phyloP scores from a whole-genome alignment of 108 stramenopile genomes.

The Nannochloropsis salina region DNA sequence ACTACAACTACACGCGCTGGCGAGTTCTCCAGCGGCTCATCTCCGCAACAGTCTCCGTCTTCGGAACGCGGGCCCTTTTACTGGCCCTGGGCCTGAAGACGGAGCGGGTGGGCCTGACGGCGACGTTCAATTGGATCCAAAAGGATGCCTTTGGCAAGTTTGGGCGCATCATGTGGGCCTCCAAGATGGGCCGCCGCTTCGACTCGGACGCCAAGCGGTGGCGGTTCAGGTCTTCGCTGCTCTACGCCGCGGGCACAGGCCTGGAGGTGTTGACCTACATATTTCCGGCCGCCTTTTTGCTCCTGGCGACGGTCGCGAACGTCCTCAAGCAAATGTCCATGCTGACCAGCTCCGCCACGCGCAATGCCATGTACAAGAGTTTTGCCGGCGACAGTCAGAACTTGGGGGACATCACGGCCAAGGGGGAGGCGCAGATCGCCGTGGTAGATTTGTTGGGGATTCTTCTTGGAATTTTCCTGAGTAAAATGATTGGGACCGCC shows the following conservation, averaged over 20 bases:
- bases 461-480: slow-evolving; percentile 65
- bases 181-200: slow-evolving; percentile 82
- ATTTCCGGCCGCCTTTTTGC: slow-evolving; percentile 67
- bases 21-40: slow-evolving; percentile 75
- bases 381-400: slow-evolving; percentile 73
- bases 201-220: slow-evolving; percentile 88
- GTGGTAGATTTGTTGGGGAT: slow-evolving; percentile 84
- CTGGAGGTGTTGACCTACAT: slow-evolving; percentile 80
- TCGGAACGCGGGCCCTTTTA: slow-evolving; percentile 81
- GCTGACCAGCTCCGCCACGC: slow-evolving; percentile 77
- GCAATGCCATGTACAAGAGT: slow-evolving; percentile 79
- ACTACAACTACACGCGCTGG: slow-evolving; percentile 75
- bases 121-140: slow-evolving; percentile 85
- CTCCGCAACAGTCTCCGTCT: slow-evolving; percentile 78
- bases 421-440: slow-evolving; percentile 91
- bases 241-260: slow-evolving; percentile 76
- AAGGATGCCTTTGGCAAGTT: slow-evolving; percentile 88
- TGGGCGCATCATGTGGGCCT: slow-evolving; percentile 82
- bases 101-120: slow-evolving; percentile 61
- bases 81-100: slow-evolving; percentile 74
- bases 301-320: slow-evolving; percentile 78
- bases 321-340: slow-evolving; percentile 76
- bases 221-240: slow-evolving; percentile 69
- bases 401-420: slow-evolving; percentile 90
- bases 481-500: slow-evolving; percentile 48